A percentile compares a stretch with the other conserved stretches of the same genome.
phyloP scores from a whole-genome alignment of 1,284 basidiomycete genomes.

The Fomitopsis pinicola region DNA sequence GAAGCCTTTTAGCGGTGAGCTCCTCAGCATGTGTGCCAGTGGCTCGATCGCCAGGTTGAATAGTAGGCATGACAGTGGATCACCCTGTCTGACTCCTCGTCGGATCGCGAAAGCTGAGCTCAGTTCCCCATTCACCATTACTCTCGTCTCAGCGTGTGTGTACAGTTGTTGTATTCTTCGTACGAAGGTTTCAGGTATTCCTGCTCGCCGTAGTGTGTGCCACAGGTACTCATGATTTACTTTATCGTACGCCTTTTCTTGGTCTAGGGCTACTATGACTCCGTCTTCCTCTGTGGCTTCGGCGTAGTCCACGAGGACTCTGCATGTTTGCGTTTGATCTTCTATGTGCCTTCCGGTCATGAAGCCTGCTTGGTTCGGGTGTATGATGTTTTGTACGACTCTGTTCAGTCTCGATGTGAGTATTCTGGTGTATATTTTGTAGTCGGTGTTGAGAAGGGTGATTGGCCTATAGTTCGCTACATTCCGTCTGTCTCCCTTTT shows the following conservation, averaged over 20 bases:
- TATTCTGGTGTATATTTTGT: constrained; percentile 23
- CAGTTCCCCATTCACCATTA: too few relatives aligned
- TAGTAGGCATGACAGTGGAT: too few relatives aligned
- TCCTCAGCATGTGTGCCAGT: too few relatives aligned
- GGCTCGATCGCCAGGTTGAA: too few relatives aligned
- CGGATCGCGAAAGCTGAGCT: too few relatives aligned
- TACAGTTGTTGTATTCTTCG: too few relatives aligned
- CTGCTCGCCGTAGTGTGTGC: neutral
- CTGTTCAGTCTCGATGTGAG: constrained; percentile 14
- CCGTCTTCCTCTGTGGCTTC: constrained; percentile 13
- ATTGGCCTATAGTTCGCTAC: constrained; percentile 31
- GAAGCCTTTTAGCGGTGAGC: too few relatives aligned
- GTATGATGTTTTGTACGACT: constrained; percentile 11
- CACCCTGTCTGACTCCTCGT: too few relatives aligned
- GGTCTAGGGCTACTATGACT: neutral
- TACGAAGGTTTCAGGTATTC: too few relatives aligned
- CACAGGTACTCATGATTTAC: constrained; percentile 28
- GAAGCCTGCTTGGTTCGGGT: constrained; percentile 27
- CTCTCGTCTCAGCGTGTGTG: too few relatives aligned
- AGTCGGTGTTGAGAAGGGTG: constrained; percentile 29
- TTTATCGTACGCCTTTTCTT: constrained; percentile 8
- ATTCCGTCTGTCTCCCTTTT: constrained; percentile 25
- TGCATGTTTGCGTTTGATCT: constrained; percentile 19
- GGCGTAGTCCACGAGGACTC: constrained; percentile 22
- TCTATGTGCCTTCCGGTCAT: constrained; percentile 19